phyloP scores from a whole-genome alignment of 2,329 filamentous ascomycete species.

The Exophiala oligosperma region DNA sequence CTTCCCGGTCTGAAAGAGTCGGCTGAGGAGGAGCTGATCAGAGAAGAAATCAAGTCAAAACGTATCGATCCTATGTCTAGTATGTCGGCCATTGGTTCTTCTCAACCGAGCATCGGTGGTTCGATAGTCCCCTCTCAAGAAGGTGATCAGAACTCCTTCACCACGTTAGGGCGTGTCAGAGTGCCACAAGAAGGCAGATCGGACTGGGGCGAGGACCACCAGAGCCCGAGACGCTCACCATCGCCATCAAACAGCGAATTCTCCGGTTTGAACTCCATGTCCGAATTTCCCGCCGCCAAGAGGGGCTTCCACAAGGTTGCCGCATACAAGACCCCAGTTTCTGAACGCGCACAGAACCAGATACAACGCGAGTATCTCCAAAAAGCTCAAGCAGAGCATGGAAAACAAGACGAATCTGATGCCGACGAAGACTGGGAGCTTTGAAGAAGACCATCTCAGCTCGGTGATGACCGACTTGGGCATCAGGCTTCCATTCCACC shows the following conservation, averaged over 20 bases:
- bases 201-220: conserved; percentile 6
- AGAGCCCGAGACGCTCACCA: background rate
- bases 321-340: conserved; percentile 10
- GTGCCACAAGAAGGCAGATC: background rate
- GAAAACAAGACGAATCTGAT: conserved; percentile 5
- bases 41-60: conserved; percentile 9
- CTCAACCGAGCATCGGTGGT: conserved; percentile 8
- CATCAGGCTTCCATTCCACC: background rate
- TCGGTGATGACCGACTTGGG: no score
- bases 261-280: background rate
- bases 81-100: conserved; percentile 13
- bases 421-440: conserved; percentile 7
- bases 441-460: background rate
- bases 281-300: conserved; percentile 1
- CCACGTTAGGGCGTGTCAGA: background rate
- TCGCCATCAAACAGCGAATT: background rate
- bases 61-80: background rate
- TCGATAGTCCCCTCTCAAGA: background rate
- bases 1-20: conserved; percentile 32
- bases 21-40: conserved; percentile 35
- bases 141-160: background rate
- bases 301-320: conserved; percentile 4
- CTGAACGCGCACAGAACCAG: conserved; percentile 8
- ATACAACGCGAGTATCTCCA: conserved; percentile 15
- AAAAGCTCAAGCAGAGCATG: conserved; percentile 6